Evolutionary conservation across 805 yeast species (phyloP).

Genomic region (Nakazawaea populi): DNA sequence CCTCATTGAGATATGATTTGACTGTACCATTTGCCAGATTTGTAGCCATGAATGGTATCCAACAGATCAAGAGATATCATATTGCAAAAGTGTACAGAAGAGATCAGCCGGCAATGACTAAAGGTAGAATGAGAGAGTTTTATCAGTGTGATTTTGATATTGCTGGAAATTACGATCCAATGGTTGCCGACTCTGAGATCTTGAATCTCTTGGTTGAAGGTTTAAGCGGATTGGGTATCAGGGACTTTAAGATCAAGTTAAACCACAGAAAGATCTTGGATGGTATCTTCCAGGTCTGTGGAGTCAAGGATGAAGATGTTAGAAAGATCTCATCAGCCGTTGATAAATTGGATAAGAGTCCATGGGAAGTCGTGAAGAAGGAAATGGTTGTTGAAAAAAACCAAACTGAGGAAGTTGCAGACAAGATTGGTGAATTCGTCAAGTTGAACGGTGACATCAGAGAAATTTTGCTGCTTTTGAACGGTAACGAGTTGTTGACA

Average conservation of each 20-base stretch:
- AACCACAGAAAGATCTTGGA: slow-evolving; percentile 95
- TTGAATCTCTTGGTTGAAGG: slow-evolving; percentile 82
- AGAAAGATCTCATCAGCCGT: slow-evolving; percentile 93
- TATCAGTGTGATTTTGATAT: slow-evolving; percentile 98
- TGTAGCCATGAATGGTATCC: slow-evolving; percentile 92
- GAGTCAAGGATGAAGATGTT: slow-evolving; percentile 90
- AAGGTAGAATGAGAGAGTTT: slow-evolving; percentile 99
- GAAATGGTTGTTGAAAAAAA: slow-evolving; percentile 92
- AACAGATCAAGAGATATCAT: slow-evolving; percentile 88
- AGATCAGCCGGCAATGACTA: slow-evolving; percentile 99
- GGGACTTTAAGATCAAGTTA: slow-evolving; percentile 84
- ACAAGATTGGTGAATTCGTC: slow-evolving; percentile 87
- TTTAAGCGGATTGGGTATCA: slow-evolving; percentile 73
- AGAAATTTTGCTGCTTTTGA: slow-evolving; percentile 52
- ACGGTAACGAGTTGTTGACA: slow-evolving; percentile 50
- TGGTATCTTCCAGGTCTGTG: slow-evolving; percentile 93
- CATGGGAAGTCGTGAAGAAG: slow-evolving; percentile 91
- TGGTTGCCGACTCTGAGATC: slow-evolving; percentile 96
- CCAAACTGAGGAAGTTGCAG: slow-evolving; percentile 89
- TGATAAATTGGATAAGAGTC: slow-evolving; percentile 90
- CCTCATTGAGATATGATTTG: slow-evolving; percentile 91
- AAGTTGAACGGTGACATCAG: slow-evolving; percentile 73
- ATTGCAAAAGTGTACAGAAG: slow-evolving; percentile 98
- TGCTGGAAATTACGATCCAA: slow-evolving; percentile 87
- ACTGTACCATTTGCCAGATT: slow-evolving; percentile 98